Base-by-base conservation (phyloP, 2,329 filamentous ascomycete species). In the Phialocephala subalpina region DNA sequence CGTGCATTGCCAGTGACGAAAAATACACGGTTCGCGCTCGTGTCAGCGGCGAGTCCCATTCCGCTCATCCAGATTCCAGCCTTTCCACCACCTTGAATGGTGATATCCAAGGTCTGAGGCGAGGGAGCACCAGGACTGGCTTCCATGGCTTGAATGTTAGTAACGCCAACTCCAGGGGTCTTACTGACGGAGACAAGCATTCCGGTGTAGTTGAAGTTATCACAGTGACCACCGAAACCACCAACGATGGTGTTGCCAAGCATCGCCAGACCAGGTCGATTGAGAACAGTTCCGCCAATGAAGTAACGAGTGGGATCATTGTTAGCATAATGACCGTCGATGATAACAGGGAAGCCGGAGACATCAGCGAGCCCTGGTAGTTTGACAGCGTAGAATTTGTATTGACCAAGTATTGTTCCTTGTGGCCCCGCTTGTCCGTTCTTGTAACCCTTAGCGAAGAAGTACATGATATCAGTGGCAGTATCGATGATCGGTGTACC, bases 221-320 rank as follows among this genome's bases (percentile, higher is more conserved):
- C 69, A n/a, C 69, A 71, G 42, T 71, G 69, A 4, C 67, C 65
- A 29, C 65, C 69, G 38, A 71, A 87, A 0, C 79, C 84, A 0
- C 45, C 49, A 57, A 66, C 59, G 6, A 71, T 55, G n/a, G 58
- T 42, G 33, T 59, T 52, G 3, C 61, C 60, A 33, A 66, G 11
- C 38, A 60, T 57, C 18, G 64, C 61, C 20, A 71, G 42, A 3
- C 61, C 47, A 49, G 69, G 68, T 14, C 69, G 52, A 27, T 71
- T 62, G 22, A 69, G 62, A 33, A 69, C 57, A 11, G 64, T 66
- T 9, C 69, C 68, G 20, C 66, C 68, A 38, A 66, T 47, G 22
- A 71, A 71, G 35, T 67, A 69, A 14, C 60, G 52, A 18, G 62
- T 45, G 14, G 55, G 59, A 40, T 65, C 66, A 61, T 71, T 71